phyloP scores from a whole-genome alignment of 768 basidiomycete species.

The Rhodotorula diobovata region DNA sequence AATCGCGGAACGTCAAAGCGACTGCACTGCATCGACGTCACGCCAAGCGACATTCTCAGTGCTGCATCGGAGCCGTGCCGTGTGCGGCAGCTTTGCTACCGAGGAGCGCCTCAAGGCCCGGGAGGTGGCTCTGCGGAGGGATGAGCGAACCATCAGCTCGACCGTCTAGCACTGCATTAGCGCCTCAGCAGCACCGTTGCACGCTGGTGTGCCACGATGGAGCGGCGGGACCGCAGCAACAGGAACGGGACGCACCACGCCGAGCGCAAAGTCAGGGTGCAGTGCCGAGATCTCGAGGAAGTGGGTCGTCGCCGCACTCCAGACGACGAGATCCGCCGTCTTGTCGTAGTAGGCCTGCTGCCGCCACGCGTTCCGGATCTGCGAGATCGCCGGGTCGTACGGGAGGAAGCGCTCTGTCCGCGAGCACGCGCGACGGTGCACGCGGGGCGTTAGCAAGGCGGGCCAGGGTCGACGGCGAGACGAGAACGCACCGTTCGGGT shows the following conservation, averaged over 20 bases:
- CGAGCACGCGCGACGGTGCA: neutral
- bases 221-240: neutral
- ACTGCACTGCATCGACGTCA: no score
- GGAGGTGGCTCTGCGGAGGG: neutral
- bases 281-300: constrained; percentile 29
- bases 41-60: neutral
- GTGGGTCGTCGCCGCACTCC: constrained; percentile 34
- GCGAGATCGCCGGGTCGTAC: constrained; percentile 27
- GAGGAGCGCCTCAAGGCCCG: constrained; percentile 5
- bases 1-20: no score
- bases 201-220: fast-evolving
- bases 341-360: constrained; percentile 24
- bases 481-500: neutral
- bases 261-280: constrained; percentile 5
- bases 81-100: neutral
- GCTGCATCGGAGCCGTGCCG: neutral
- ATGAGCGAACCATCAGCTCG: no score
- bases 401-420: constrained; percentile 24
- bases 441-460: neutral
- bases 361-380: constrained; percentile 32
- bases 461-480: neutral
- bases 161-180: neutral
- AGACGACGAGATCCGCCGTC: constrained; percentile 19
- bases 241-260: constrained; percentile 16
- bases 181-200: no score